phyloP scores from a whole-genome alignment of 805 yeast genomes.

The Zygosaccharomyces rouxii region DNA sequence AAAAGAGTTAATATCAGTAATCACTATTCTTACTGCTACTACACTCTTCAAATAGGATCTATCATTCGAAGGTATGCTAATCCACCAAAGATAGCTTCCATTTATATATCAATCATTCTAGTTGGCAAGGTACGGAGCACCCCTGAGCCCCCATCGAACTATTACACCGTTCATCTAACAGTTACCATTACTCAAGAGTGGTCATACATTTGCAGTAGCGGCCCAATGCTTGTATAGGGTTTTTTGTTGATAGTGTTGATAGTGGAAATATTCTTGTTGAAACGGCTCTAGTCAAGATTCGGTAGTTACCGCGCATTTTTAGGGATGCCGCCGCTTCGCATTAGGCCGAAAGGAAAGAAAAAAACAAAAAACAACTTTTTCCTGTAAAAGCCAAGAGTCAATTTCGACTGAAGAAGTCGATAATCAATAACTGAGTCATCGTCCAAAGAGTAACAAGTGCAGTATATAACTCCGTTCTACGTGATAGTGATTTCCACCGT shows the following conservation, averaged over 20 bases:
- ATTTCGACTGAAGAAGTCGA: not conserved
- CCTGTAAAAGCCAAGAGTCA: not conserved
- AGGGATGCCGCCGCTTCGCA: conserved; percentile 1
- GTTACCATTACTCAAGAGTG: not conserved
- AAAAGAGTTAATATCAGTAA: too few species aligned
- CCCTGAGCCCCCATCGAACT: not conserved
- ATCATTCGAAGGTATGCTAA: not conserved
- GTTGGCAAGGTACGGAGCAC: not conserved
- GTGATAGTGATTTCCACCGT: not conserved
- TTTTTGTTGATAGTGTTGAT: not conserved
- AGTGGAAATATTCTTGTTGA: not conserved
- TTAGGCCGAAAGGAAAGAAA: conserved; percentile 7
- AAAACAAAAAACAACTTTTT: not conserved
- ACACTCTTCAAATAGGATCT: too few species aligned
- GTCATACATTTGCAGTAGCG: not conserved
- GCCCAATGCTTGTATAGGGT: not conserved
- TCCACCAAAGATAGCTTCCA: not conserved
- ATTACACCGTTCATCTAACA: not conserved
- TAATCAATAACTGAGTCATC: not conserved
- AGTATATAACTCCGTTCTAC: not conserved
- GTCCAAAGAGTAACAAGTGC: not conserved
- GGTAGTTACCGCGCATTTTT: not conserved
- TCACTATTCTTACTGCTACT: too few species aligned
- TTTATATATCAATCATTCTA: not conserved
- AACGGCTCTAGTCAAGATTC: not conserved